Base-by-base conservation (phyloP, 805 yeast species). In the Brettanomyces bruxellensis region DNA sequence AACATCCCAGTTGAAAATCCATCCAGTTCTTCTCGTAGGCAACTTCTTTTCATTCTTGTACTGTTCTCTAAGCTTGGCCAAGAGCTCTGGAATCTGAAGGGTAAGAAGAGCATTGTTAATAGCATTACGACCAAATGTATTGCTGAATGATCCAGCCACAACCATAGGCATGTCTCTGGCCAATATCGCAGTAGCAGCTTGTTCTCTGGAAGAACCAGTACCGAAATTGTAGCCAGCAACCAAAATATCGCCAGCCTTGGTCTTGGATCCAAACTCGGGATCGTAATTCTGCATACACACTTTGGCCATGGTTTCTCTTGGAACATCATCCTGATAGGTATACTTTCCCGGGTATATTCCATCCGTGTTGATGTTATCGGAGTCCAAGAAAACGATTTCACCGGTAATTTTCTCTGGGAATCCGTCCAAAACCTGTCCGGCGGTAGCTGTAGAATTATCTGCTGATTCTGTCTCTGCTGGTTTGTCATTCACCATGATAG, bases 221-320 rank as follows among this genome's bases (percentile, higher is more conserved):
- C 99, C 99, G 63, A 93, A 93, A 65, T 93, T 93, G 73, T 71
- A 93, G 14, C 99, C 99, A 47, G 90, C 79, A 41, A 93, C 78
- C 47, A 93, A 78, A 55, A 93, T 89, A 65, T 93, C 99, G 43
- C 88, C 62, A 4, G 95, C 77, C 51, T 79, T 72, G 30, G 95
- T 86, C 72, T 88, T 90, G 30, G 67, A 51, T 48, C 85, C 82
- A 66, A 93, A 93, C 54, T 90, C 95, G 12, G 86, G 63, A 66
- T 93, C 99, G 67, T 93, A 93, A 71, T 93, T 93, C 69, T 93
- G 99, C 99, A 93, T 93, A 71, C 99, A 93, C 41, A 93, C 99
- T 67, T 91, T 86, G 34, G 99, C 99, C 99, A 93, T 93, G 64
- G 84, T 87, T 56, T 87, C 95, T 59, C 85, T 76, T 38, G 97